Percentiles rank a stretch among this genome's conserved stretches.
phyloP scores from a whole-genome alignment of 1,284 basidiomycete genomes.

The Moesziomyces parantarcticus region DNA sequence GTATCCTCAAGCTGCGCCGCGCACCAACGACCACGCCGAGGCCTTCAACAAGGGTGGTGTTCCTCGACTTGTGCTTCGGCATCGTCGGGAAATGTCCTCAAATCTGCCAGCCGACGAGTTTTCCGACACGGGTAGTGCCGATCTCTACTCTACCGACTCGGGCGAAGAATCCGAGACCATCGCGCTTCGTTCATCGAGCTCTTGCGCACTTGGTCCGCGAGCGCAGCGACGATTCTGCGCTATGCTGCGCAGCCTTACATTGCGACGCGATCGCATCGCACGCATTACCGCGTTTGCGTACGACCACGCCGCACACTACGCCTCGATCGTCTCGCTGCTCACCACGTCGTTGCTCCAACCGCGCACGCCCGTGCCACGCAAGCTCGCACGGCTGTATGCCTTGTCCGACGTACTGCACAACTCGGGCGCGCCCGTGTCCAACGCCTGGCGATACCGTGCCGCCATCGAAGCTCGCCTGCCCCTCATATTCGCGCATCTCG shows the following conservation, averaged over 20 bases:
- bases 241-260: constrained; percentile 86
- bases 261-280: constrained; percentile 88
- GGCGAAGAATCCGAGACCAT: constrained; percentile 87
- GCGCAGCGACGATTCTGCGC: constrained; percentile 85
- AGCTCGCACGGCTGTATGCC: constrained; percentile 91
- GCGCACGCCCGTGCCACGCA: constrained; percentile 90
- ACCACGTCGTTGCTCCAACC: constrained; percentile 72
- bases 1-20: constrained; percentile 8
- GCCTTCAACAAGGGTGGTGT: constrained; percentile 1
- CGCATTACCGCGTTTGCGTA: constrained; percentile 94
- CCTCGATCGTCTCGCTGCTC: constrained; percentile 70
- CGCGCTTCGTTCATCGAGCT: constrained; percentile 83
- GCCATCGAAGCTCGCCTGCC: constrained; percentile 46
- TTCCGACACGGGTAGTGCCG: constrained; percentile 34
- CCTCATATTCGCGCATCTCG: constrained; percentile 55
- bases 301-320: constrained; percentile 82
- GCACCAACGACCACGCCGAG: neutral
- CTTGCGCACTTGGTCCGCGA: constrained; percentile 76
- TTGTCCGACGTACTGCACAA: constrained; percentile 99
- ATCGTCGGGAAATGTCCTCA: constrained; percentile 2
- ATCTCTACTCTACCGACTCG: constrained; percentile 89
- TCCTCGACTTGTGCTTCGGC: constrained; percentile 23
- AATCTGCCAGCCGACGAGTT: constrained; percentile 1
- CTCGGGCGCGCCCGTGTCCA: constrained; percentile 84
- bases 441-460: constrained; percentile 70